Base-by-base conservation (phyloP, 306 rosid genomes). In the Prunus campanulata region DNA sequence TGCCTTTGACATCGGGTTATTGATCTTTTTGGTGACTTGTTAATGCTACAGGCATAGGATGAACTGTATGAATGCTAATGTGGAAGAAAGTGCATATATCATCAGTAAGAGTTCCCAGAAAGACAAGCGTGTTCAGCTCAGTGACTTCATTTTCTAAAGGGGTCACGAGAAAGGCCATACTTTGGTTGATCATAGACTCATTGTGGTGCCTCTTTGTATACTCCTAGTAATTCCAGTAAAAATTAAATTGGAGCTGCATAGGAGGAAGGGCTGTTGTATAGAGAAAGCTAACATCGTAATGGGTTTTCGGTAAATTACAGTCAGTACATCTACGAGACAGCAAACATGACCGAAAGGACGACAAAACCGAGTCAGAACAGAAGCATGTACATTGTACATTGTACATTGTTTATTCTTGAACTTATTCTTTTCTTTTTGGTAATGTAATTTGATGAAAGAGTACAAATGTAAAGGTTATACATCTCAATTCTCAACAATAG, bases 91-190 rank as follows among this genome's bases (percentile, higher is more conserved):
- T 72, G 95, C 85, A 46, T 86, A 86, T 56, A 89, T 93, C 72
- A 62, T 89, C 44, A 46, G 83, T 76, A 74, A 72, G 72, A 81
- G 70, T 60, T 70, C 75, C 25, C 83, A 79, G 46, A 81, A 72
- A 71, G 81, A 74, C 72, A 81, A 78, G 66, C 65, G 14, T 42
- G 55, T 64, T 47, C 90, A 89, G 80, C 85, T 93, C 27, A 91
- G 90, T 70, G 98, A 91, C 84, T 91, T 93, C 70, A 89, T 93
- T 63, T 93, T 93, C 84, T 91, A 88, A 91, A 18, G 39, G 70
- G 49, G 27, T 18, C 2, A 30, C 5, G 13, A 56, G 66, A 25
- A 56, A 6, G 14, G 11, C 44, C 46, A 16, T 7, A 15, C 25
- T 24, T 6, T 2, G 8, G 60, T 8, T 68, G 42, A 11, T 46